phyloP scores from a whole-genome alignment of 208 protist species.

The Crithidia thermophila region DNA sequence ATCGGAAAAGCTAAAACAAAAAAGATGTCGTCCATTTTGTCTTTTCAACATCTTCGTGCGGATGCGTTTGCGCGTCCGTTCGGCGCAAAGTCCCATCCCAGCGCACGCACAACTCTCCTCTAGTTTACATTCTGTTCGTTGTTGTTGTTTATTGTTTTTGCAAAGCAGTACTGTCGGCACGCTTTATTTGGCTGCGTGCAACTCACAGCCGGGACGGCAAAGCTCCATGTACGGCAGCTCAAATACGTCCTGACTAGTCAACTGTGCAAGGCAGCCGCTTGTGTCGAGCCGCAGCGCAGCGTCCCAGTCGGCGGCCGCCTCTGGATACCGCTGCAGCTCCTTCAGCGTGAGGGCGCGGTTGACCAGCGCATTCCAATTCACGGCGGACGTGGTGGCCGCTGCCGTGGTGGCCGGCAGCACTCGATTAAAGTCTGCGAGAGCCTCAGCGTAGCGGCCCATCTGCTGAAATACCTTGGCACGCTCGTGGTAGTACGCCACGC shows the following conservation, averaged over 20 bases:
- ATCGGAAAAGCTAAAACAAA: background rate
- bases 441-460: conserved; percentile 48
- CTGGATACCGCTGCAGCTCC: conserved; percentile 66
- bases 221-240: conserved; percentile 65
- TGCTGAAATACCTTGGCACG: conserved; percentile 86
- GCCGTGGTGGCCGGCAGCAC: conserved; percentile 43
- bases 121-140: background rate
- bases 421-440: conserved; percentile 77
- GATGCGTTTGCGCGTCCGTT: no score
- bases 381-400: background rate
- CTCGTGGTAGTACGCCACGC: conserved; percentile 67
- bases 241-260: conserved; percentile 70
- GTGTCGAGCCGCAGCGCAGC: conserved; percentile 55
- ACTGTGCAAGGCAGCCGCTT: conserved; percentile 37
- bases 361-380: conserved; percentile 65
- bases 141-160: background rate
- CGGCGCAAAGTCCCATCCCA: no score
- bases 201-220: conserved; percentile 58
- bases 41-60: no score
- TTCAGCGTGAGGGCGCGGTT: conserved; percentile 88
- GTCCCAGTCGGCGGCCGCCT: conserved; percentile 87
- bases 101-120: no score
- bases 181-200: no score
- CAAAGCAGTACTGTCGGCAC: no score
- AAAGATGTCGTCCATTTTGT: no score